These are phyloP conservation scores for Penicillium hesseltinei DNA, from an alignment of 2,329 filamentous ascomycete species.

Conservation along the genomic window DNA sequence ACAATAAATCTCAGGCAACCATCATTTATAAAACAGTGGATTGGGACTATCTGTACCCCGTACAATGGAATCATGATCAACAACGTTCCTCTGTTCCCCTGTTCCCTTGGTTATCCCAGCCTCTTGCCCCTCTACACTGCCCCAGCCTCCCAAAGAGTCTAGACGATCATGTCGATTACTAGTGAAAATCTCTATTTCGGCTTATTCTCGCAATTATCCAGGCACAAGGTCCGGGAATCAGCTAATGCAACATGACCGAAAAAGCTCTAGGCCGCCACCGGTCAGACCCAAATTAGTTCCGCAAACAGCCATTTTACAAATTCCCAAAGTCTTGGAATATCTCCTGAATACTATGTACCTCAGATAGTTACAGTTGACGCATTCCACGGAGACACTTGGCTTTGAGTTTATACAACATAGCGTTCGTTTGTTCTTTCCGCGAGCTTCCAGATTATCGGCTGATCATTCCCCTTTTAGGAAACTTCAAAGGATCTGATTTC, in stretches of 20 bases:
- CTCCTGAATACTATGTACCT: no score
- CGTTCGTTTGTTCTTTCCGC: not conserved
- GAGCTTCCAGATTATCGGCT: not conserved
- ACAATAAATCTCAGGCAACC: slow-evolving; percentile 5
- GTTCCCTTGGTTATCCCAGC: not conserved
- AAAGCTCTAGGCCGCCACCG: not conserved
- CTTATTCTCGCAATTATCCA: not conserved
- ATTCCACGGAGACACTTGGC: not conserved
- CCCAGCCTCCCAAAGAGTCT: not conserved
- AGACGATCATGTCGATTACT: not conserved
- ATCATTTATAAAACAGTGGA: not conserved
- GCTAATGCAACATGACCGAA: not conserved
- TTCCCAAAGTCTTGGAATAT: no score
- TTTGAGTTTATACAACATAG: not conserved
- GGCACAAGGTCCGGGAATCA: not conserved
- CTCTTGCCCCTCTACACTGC: not conserved
- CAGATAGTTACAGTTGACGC: not conserved
- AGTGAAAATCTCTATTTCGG: not conserved
- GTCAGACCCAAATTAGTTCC: not conserved
- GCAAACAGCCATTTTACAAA: not conserved
- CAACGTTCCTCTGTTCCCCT: not conserved
- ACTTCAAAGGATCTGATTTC: not conserved
- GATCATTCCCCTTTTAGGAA: not conserved
- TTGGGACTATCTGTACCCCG: no score
- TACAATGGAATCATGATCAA: not conserved